Percentiles rank a stretch among this genome's conserved stretches.
phyloP scores from a whole-genome alignment of 106 monocot species.

The Posidonia australis region DNA sequence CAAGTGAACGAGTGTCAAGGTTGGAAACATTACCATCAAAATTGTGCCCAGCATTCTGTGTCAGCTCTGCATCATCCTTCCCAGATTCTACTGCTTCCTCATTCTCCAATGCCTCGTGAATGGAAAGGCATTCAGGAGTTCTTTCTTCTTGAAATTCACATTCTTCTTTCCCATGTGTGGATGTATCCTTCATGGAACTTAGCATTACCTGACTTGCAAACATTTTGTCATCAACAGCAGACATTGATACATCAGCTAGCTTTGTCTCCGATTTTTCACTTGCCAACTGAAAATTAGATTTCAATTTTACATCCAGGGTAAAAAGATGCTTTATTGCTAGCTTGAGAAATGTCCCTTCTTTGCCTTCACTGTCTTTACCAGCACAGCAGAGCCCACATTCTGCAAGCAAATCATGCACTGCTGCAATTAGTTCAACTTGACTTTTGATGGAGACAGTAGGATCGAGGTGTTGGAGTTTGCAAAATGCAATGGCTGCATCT shows the following conservation, averaged over 20 bases:
- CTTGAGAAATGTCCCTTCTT: conserved; percentile 88
- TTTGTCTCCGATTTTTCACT: conserved; percentile 22
- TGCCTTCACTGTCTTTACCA: conserved; percentile 70
- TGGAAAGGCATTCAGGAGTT: conserved; percentile 8
- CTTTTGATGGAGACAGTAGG: conserved; percentile 61
- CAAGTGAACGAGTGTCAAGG: conserved; percentile 6
- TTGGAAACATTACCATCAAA: conserved; percentile 7
- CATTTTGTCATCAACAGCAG: background rate
- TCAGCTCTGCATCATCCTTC: conserved; percentile 4
- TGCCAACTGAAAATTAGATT: conserved; percentile 23
- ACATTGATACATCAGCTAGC: conserved; percentile 8
- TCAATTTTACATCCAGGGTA: conserved; percentile 78
- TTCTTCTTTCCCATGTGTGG: conserved; percentile 37
- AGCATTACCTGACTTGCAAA: conserved; percentile 8
- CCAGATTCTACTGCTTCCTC: conserved; percentile 15
- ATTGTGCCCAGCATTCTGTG: conserved; percentile 7
- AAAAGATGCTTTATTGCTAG: conserved; percentile 93
- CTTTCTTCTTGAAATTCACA: conserved; percentile 17
- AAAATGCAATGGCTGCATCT: conserved; percentile 76
- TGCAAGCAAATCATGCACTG: conserved; percentile 87
- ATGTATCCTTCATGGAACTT: conserved; percentile 15
- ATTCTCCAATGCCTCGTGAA: conserved; percentile 22
- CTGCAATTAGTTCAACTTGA: conserved; percentile 86
- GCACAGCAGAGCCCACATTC: conserved; percentile 98
- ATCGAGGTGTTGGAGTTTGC: conserved; percentile 83